Conservation (phyloP, 2,329 filamentous ascomycete species). For the Nannizziopsis barbatae region DNA sequence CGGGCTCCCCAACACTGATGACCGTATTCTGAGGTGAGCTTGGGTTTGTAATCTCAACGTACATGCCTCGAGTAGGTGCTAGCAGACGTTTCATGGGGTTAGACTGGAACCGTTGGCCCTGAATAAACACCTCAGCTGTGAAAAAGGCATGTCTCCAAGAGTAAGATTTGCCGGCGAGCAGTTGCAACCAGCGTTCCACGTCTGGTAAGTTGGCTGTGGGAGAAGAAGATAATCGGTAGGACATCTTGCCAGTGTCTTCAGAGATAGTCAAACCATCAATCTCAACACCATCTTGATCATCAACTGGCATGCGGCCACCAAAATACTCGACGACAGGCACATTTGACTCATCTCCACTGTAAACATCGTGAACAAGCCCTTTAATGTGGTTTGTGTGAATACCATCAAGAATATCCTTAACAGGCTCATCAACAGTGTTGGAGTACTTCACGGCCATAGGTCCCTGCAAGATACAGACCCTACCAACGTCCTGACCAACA, state of each 20-base stretch:
- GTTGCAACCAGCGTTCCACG: slow-evolving; percentile 71
- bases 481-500: slow-evolving; percentile 86
- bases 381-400: slow-evolving; percentile 84
- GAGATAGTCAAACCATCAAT: slow-evolving; percentile 77
- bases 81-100: slow-evolving; percentile 92
- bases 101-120: slow-evolving; percentile 92
- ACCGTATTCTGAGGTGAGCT: slow-evolving; percentile 72
- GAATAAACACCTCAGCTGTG: slow-evolving; percentile 83
- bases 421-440: slow-evolving; percentile 78
- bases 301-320: slow-evolving; percentile 66
- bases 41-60: slow-evolving; percentile 76
- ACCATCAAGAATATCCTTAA: slow-evolving; percentile 85
- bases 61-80: slow-evolving; percentile 70
- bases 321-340: slow-evolving; percentile 92
- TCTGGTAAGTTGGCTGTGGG: slow-evolving; percentile 64
- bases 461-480: slow-evolving; percentile 92
- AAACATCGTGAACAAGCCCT: slow-evolving; percentile 66
- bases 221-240: slow-evolving; percentile 69
- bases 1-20: slow-evolving; percentile 79
- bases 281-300: slow-evolving; percentile 60
- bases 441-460: slow-evolving; percentile 88
- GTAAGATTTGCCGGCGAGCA: slow-evolving; percentile 72
- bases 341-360: slow-evolving; percentile 57
- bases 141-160: slow-evolving; percentile 95
- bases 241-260: slow-evolving; percentile 66